A percentile compares a stretch with the other conserved stretches of the same genome.
phyloP scores from a whole-genome alignment of 257 asterid genomes.

The Mentha longifolia region DNA sequence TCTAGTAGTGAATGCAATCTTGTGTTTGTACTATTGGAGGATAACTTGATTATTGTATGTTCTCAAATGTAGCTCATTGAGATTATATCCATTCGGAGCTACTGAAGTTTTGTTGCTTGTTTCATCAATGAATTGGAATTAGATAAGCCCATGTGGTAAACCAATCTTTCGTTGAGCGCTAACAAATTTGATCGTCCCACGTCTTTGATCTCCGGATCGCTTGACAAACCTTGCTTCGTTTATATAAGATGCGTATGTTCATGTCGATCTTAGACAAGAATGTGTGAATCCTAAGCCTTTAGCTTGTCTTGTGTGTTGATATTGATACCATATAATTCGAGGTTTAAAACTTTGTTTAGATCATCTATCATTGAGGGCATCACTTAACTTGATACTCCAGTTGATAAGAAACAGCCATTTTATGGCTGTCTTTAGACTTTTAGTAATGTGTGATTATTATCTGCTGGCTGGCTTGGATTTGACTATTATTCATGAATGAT shows the following conservation, averaged over 20 bases:
- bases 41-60: slow-evolving; percentile 26
- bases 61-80: slow-evolving; percentile 8
- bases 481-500: slow-evolving; percentile 17
- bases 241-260: not conserved
- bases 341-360: slow-evolving; percentile 1
- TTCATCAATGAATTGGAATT: not conserved
- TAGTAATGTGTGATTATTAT: slow-evolving; percentile 7
- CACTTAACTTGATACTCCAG: slow-evolving; percentile 16
- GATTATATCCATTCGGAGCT: slow-evolving; percentile 6
- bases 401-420: slow-evolving; percentile 19
- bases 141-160: slow-evolving; percentile 7
- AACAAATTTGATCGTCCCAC: not conserved
- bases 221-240: no score
- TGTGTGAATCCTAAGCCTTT: not conserved
- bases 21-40: slow-evolving; percentile 28
- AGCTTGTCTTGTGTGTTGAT: not conserved
- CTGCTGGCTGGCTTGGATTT: not conserved
- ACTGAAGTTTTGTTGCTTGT: not conserved
- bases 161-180: not conserved
- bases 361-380: slow-evolving; percentile 24
- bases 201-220: not conserved
- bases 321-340: not conserved
- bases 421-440: slow-evolving; percentile 11
- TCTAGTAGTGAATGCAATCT: slow-evolving; percentile 24
- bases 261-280: not conserved